Evolutionary conservation across 2,329 filamentous ascomycete genomes (phyloP), one percentile per base, ranked within the genome.

Genomic region (Phialophora macrospora): DNA sequence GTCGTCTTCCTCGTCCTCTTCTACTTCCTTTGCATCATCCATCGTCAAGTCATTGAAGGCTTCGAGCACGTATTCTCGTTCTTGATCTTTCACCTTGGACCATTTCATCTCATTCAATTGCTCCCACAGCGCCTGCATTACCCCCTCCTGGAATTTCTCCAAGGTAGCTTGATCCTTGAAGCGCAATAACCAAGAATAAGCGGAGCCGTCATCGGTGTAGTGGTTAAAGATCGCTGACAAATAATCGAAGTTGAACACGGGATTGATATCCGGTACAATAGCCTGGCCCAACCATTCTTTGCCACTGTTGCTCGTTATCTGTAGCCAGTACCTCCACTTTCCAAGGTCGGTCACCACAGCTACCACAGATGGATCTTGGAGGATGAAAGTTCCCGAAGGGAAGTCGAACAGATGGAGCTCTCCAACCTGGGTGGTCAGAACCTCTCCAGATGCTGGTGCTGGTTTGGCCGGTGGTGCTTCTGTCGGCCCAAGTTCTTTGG

Each of bases 211-310:
- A 41, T 89, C 85, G 14, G 90, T 86, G 76, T 97, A 98, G 76
- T 97, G 93, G 74, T 99, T 99, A 85, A 99, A 99, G 74, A 99
- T 97, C 77, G 98, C 98, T 0, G 94, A 98, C n/a, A 97, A 84
- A 73, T 94, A 98, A 77, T 99, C 95, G 71, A 97, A 98, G 80
- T 98, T 98, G 83, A 98, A 99, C 22, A 99, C 93, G 0, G 95
- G 95, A 73, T 98, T 98, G 78, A 98, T 92, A 72, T 99, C 95
- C 6, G 92, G 90, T 32, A 93, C 83, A 32, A 99, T 87, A 2
- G 90, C 85, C 70, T 96, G 91, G 24, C 93, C 93, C 2, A 99
- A 82, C 92, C 93, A 97, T 61, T 93, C 88, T 73, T 88, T 88
- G 38, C 91, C 87, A 46, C 86, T 83, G n/a, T 65, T 65, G 68